phyloP scores from a whole-genome alignment of 345 rosid genomes.

The Citrus cavaleriei region DNA sequence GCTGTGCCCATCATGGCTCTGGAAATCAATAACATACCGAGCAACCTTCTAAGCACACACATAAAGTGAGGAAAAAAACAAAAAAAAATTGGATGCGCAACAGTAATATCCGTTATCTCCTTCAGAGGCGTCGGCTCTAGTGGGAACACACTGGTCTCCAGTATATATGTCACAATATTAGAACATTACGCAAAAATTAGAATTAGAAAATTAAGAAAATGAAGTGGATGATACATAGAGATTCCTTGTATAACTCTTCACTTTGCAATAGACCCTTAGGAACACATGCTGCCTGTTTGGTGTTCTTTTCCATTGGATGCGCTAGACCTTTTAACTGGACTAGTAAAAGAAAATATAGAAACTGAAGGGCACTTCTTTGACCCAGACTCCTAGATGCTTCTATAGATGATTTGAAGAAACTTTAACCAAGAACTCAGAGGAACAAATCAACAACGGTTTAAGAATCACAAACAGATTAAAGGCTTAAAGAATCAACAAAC shows the following conservation, averaged over 20 bases:
- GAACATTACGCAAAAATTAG: no score
- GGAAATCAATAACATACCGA: background rate
- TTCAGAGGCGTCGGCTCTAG: slow-evolving; percentile 57
- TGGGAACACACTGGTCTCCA: slow-evolving; percentile 71
- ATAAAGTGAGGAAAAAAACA: background rate
- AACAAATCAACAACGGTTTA: no score
- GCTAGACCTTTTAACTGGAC: no score
- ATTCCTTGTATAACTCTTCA: slow-evolving; percentile 50
- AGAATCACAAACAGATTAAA: no score
- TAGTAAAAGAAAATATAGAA: no score
- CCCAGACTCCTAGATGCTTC: no score
- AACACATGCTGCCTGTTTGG: slow-evolving; percentile 1
- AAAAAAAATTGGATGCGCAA: slow-evolving; percentile 33
- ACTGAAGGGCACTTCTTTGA: no score
- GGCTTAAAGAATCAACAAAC: no score
- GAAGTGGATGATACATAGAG: background rate
- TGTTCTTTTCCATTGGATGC: slow-evolving; percentile 22
- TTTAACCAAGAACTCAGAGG: no score
- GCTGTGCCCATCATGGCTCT: slow-evolving; percentile 33
- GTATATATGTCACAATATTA: slow-evolving; percentile 35
- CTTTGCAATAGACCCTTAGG: slow-evolving; percentile 40
- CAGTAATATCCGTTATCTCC: slow-evolving; percentile 54
- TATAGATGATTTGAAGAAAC: no score
- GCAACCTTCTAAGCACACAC: background rate
- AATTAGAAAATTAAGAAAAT: background rate